Conservation (phyloP, 495 filamentous ascomycete species). For the Penicillium paradoxum region DNA sequence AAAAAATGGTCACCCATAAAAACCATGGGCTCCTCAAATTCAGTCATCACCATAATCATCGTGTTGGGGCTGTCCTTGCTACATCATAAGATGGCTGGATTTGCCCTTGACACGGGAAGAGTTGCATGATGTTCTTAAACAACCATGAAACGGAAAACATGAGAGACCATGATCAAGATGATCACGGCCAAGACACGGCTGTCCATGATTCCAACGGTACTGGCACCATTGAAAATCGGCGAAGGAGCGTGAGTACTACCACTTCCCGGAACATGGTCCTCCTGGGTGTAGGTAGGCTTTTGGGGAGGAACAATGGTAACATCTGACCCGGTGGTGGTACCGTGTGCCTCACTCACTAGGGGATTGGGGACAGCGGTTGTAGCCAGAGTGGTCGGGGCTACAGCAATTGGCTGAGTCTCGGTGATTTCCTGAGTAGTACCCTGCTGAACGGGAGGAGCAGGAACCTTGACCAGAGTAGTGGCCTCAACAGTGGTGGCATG, state of each 20-base stretch:
- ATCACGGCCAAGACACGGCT: not conserved
- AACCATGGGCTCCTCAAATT: not conserved
- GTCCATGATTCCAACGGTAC: not conserved
- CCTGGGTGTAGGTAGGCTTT: not conserved
- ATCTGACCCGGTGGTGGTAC: not conserved
- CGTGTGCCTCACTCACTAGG: not conserved
- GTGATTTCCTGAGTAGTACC: not conserved
- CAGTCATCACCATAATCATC: not conserved
- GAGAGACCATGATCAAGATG: not conserved
- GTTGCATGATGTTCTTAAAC: not conserved
- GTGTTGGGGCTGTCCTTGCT: not conserved
- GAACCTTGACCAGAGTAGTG: not conserved
- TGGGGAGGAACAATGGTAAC: not conserved
- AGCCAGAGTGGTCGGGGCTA: not conserved
- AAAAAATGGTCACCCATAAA: not conserved
- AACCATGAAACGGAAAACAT: not conserved
- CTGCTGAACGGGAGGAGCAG: not conserved
- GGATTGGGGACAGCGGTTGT: not conserved
- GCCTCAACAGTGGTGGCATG: not conserved
- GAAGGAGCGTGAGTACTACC: not conserved
- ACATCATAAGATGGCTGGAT: not conserved
- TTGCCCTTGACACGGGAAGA: not conserved
- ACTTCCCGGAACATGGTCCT: not conserved
- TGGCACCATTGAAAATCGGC: conserved; percentile 6
- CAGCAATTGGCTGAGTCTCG: not conserved